Conservation (phyloP, 176 grass and related monocot genomes). For the Bolboschoenus planiculmis region DNA sequence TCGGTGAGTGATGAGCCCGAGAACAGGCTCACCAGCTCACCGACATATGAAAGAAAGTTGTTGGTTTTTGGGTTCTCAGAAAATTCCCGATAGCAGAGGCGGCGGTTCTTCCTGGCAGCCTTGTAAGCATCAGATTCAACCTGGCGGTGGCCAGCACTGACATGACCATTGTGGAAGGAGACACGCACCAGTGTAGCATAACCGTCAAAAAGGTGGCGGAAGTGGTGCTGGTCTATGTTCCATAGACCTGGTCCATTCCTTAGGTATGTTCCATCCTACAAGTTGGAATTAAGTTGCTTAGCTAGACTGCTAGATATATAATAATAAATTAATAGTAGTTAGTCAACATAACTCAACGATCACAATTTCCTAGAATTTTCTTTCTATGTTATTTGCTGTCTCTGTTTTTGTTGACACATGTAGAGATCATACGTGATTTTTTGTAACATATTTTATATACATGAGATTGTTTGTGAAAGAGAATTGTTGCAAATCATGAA, state of each 20-base stretch:
- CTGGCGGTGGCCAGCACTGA: conserved; percentile 67
- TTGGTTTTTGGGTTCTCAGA: conserved; percentile 72
- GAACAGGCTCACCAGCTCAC: conserved; percentile 66
- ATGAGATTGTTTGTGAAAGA: conserved; percentile 1
- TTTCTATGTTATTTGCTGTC: neutral
- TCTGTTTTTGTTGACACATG: neutral
- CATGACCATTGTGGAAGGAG: conserved; percentile 52
- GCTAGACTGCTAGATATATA: no score
- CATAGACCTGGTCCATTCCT: conserved; percentile 87
- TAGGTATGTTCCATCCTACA: conserved; percentile 90
- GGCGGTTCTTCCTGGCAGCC: conserved; percentile 56
- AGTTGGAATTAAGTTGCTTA: neutral
- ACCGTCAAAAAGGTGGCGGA: conserved; percentile 97
- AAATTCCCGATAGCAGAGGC: conserved; percentile 92
- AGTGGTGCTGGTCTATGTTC: conserved; percentile 81
- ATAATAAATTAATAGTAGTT: neutral
- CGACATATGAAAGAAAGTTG: conserved; percentile 38
- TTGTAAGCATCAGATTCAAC: conserved; percentile 94
- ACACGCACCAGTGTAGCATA: conserved; percentile 90
- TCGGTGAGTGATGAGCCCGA: conserved; percentile 90
- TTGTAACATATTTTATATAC: neutral
- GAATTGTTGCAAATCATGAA: conserved; percentile 17
- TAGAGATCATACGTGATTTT: neutral
- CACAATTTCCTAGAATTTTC: neutral
- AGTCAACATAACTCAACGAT: neutral